Evolutionary conservation across 2,329 filamentous ascomycete species (phyloP).

Genomic region (Trichocomaceae sp.): DNA sequence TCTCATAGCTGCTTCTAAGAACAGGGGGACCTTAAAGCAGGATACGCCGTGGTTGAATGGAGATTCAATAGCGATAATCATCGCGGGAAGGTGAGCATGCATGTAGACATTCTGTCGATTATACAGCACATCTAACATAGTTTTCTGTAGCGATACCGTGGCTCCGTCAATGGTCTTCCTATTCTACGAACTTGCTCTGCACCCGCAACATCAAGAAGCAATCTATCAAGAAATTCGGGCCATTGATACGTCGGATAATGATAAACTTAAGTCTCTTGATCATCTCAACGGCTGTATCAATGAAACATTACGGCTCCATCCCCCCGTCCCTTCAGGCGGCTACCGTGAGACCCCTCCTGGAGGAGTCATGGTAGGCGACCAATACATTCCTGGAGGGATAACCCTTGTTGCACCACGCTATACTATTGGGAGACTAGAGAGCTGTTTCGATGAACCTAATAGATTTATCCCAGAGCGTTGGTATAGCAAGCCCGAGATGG

Average conservation of each 20-base stretch:
- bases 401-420: slow-evolving; percentile 17
- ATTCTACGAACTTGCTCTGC: slow-evolving; percentile 32
- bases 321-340: slow-evolving; percentile 15
- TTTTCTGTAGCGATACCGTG: slow-evolving; percentile 29
- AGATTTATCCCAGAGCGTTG: slow-evolving; percentile 23
- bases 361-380: slow-evolving; percentile 13
- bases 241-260: background rate
- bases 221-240: background rate
- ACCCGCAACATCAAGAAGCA: slow-evolving; percentile 15
- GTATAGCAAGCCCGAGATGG: slow-evolving; percentile 15
- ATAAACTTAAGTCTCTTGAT: background rate
- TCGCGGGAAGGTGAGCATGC: slow-evolving; percentile 1
- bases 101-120: background rate
- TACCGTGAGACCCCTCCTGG: slow-evolving; percentile 15
- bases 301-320: slow-evolving; percentile 17
- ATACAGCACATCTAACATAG: too few species aligned
- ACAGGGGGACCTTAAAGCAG: background rate
- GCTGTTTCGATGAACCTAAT: slow-evolving; percentile 6
- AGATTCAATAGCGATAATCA: background rate
- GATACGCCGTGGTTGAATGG: background rate
- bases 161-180: slow-evolving; percentile 31
- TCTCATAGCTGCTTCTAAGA: background rate
- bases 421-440: slow-evolving; percentile 10
- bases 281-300: slow-evolving; percentile 15
- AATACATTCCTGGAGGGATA: slow-evolving; percentile 16